Base-by-base conservation (phyloP, 441 rosid genomes). In the Gossypium gossypioides region DNA sequence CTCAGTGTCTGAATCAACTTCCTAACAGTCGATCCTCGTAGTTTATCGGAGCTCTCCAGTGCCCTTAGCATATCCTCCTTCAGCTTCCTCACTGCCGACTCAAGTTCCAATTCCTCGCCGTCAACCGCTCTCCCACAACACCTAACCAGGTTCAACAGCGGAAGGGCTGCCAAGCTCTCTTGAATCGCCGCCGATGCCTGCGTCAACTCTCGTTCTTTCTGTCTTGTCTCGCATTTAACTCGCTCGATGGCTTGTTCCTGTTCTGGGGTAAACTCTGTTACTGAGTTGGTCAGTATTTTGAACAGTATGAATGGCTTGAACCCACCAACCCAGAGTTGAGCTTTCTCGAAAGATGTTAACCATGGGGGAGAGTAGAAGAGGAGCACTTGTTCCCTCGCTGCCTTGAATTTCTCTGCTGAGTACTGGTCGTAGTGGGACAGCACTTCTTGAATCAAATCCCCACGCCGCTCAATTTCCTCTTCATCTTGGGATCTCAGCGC, bases 241-340 rank as follows among this genome's bases (percentile, higher is more conserved):
- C 25, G 59, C 76, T 77, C 80, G 40, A 90, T 62, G 61, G 67
- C 52, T 46, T 62, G 70, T 21, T 15, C 22, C 74, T 90, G 89
- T 40, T 82, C 80, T 0, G 52, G 71, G 0, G 78, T 78, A 27
- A 86, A 76, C 66, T 81, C 87, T 18, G 54, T 62, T 0, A 84
- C 78, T 4, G 78, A 63, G 19, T 59, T 40, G 22, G 5, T 25
- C 1, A 86, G 69, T 16, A 88, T 64, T 18, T 74, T 78, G 62
- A 86, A 88, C 0, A 86, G 69, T 0, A 84, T 1, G 0, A 85
- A 77, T 9, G 92, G 90, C 61, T 69, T 83, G 70, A 84, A 86
- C 44, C 79, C 88, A 12, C 87, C 87, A 55, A 86, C 63, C 87
- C 93, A 86, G 29, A 83, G 84, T 46, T 87, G 60, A 8, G 80